Evolutionary conservation across 495 filamentous ascomycete species (phyloP), one percentile per base, ranked within the genome.

Genomic region (Penicillium roqueforti): DNA sequence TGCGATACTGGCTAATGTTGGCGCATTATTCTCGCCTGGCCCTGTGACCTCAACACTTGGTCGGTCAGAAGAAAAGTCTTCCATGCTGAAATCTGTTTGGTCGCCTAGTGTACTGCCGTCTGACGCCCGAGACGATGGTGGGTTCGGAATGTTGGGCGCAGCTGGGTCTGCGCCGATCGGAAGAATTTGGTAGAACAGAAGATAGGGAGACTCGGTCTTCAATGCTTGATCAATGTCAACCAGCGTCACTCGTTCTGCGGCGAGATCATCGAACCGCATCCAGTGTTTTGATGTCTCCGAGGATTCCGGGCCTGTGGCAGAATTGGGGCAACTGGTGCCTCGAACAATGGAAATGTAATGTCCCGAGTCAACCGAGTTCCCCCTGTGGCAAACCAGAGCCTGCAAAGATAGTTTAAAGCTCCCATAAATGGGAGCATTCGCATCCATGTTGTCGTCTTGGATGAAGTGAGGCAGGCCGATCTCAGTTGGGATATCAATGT

Each of bases 181-280:
- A 32, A 91, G 78, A 36, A 97, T 91, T 66, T 96, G 92, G 61
- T 96, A 98, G 69, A 97, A 96, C 0, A 98, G 73, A 3, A 98
- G 80, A 59, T 98, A 98, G 4, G 93, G 92, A 55, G 87, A 92
- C 64, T 96, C 92, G n/a, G 85, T 79, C 50, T 81, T 83, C 47
- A 97, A 69, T 32, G 82, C 79, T 53, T 88, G 76, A 45, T 90
- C 85, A 50, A 93, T 87, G 57, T 96, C 86, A 37, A 96, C 83
- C 36, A 84, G 71, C 2, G 74, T 76, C 3, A 96, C 87, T 36
- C 93, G 81, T 37, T 88, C 81, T 16, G 65, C 58, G 0, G 83
- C 84, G 31, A 97, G 71, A 58, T 98, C 93, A 69, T 98, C 93
- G 53, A 95, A 95, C 20, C 83, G 87, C 63, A 93, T 83, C 93